A percentile compares a stretch with the other conserved stretches of the same genome.
These are phyloP conservation scores for Rhodomyrtus tomentosa DNA, from an alignment of 345 rosid genomes.

Conservation along the genomic window DNA sequence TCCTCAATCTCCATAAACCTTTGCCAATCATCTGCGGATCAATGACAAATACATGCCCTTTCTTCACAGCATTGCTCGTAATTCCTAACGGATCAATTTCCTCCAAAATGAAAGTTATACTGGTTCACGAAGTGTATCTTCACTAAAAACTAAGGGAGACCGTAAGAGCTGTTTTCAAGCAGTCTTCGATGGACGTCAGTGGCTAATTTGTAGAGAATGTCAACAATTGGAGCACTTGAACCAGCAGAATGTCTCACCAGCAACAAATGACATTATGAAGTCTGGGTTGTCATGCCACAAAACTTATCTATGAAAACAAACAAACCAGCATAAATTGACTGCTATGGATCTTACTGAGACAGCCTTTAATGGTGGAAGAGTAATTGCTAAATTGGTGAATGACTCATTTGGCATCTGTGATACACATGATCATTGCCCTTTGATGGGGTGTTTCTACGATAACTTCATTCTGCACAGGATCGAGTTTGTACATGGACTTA, in stretches of 20 bases:
- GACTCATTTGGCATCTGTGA: not conserved
- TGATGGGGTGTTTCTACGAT: not conserved
- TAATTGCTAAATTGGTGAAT: not conserved
- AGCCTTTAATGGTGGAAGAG: not conserved
- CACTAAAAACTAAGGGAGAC: not conserved
- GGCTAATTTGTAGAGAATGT: not conserved
- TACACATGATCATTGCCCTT: not conserved
- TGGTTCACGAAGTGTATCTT: not conserved
- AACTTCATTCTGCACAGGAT: not conserved
- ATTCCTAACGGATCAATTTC: not conserved
- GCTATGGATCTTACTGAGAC: not conserved
- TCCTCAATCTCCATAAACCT: not conserved
- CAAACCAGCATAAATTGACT: not conserved
- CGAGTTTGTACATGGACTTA: not conserved
- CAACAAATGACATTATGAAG: not conserved
- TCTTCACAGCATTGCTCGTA: not conserved
- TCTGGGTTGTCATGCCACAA: not conserved
- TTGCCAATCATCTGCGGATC: not conserved
- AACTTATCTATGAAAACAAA: not conserved
- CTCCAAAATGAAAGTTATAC: not conserved
- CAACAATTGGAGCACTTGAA: not conserved
- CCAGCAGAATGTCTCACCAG: not conserved
- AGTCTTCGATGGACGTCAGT: not conserved
- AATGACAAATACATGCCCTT: not conserved
- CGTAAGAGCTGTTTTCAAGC: too few relatives aligned